A percentile compares a stretch with the other conserved stretches of the same genome.
These are phyloP conservation scores for Taiozyma sp. DNA, from an alignment of 1,139 yeast species.

Conservation along the genomic window DNA sequence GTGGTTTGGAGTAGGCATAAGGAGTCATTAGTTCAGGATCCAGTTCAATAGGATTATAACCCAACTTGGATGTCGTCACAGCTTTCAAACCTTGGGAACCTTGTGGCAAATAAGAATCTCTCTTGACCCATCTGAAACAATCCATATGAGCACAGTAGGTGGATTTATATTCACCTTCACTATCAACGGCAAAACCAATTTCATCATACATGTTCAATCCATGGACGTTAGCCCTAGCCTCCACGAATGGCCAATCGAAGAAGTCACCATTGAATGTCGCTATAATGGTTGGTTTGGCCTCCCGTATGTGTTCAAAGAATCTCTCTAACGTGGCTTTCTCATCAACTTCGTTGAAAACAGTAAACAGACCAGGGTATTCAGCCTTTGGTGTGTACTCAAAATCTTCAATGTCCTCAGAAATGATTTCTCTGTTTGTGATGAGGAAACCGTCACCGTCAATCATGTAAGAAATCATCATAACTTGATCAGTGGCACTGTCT, in stretches of 20 bases:
- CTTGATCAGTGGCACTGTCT: slow-evolving; percentile 85
- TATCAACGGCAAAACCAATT: slow-evolving; percentile 88
- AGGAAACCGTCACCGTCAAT: slow-evolving; percentile 95
- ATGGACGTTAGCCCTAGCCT: slow-evolving; percentile 76
- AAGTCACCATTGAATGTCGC: slow-evolving; percentile 98
- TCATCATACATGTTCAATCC: slow-evolving; percentile 89
- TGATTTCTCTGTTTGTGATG: slow-evolving; percentile 91
- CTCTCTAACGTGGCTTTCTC: slow-evolving; percentile 71
- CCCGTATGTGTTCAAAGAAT: slow-evolving; percentile 89
- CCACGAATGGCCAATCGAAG: slow-evolving; percentile 99
- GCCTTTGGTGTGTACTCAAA: slow-evolving; percentile 98
- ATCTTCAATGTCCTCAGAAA: slow-evolving; percentile 91
- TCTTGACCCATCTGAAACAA: slow-evolving; percentile 97
- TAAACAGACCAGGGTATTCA: slow-evolving; percentile 87
- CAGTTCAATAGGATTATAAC: slow-evolving; percentile 93
- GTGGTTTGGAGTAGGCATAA: slow-evolving; percentile 93
- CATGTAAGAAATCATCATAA: slow-evolving; percentile 99
- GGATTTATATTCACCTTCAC: slow-evolving; percentile 91
- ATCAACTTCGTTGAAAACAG: slow-evolving; percentile 85
- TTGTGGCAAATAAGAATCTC: slow-evolving; percentile 96
- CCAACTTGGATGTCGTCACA: slow-evolving; percentile 92
- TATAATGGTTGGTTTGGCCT: slow-evolving; percentile 86
- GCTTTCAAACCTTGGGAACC: slow-evolving; percentile 99
- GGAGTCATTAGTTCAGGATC: slow-evolving; percentile 99
- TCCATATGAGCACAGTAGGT: slow-evolving; percentile 96